phyloP scores from a whole-genome alignment of 352 stramenopile species.

The Vaucheria bursata region DNA sequence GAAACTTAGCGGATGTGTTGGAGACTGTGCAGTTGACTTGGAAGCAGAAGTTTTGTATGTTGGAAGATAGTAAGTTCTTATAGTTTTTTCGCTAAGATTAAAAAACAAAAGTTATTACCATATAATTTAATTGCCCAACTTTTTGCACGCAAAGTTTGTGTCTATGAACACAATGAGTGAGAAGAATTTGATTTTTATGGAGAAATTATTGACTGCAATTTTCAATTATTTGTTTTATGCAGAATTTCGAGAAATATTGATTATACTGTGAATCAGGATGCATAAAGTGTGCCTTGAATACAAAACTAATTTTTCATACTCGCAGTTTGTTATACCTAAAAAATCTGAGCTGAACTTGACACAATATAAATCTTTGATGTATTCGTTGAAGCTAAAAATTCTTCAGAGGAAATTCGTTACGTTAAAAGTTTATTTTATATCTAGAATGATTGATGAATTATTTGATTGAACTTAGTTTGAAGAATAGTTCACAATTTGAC shows the following conservation, averaged over 20 bases:
- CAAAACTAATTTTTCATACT: too few species aligned
- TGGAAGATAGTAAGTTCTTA: not conserved
- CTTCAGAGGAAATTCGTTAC: not conserved
- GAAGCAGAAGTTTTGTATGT: not conserved
- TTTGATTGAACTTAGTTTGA: slow-evolving; percentile 25
- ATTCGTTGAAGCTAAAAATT: not conserved
- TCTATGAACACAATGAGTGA: not conserved
- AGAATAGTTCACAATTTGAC: slow-evolving; percentile 6
- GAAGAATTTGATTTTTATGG: not conserved
- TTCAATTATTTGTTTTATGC: too few species aligned
- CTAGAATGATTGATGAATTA: slow-evolving; percentile 32
- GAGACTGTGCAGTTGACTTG: not conserved
- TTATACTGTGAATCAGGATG: too few species aligned
- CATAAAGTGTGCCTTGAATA: too few species aligned
- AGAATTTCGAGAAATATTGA: too few species aligned
- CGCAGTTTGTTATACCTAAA: too few species aligned
- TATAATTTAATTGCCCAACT: too few species aligned
- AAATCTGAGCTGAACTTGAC: too few species aligned
- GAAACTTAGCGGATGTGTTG: not conserved
- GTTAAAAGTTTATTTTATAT: not conserved
- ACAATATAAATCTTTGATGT: not conserved
- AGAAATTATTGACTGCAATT: not conserved
- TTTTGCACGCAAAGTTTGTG: not conserved
- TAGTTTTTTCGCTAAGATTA: not conserved
- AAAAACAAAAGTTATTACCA: too few species aligned